Evolutionary conservation across 2,329 filamentous ascomycete species (phyloP).

Genomic region (Aspergillus floridensis): DNA sequence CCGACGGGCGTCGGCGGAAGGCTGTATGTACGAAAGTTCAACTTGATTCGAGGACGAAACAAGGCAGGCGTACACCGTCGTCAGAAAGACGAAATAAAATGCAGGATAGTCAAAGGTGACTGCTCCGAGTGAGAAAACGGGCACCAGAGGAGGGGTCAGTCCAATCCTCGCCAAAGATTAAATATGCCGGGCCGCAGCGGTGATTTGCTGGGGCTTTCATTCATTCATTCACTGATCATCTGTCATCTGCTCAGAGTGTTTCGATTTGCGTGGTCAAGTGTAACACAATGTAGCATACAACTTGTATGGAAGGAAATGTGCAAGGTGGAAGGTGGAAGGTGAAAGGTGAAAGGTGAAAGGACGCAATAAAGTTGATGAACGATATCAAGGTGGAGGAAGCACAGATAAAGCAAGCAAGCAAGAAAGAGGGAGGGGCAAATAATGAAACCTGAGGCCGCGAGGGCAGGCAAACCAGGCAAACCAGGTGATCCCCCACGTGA

Average conservation of each 20-base stretch:
- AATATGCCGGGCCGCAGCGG: background rate
- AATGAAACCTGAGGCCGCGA: conserved; percentile 5
- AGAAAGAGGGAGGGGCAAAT: conserved; percentile 11
- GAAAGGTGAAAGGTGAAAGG: background rate
- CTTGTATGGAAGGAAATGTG: background rate
- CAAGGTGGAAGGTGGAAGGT: background rate
- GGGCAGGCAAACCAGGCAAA: background rate
- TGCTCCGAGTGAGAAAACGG: background rate
- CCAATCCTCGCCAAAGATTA: background rate
- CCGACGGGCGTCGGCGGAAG: background rate
- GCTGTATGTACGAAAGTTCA: background rate
- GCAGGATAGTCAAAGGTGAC: background rate
- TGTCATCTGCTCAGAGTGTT: background rate
- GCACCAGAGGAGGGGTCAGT: background rate
- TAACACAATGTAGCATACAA: background rate
- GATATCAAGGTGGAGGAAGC: conserved; percentile 1
- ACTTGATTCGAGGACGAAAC: background rate
- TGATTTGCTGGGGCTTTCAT: background rate
- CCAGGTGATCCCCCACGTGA: conserved; percentile 8
- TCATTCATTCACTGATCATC: background rate
- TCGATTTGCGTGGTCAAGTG: background rate
- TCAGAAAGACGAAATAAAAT: background rate
- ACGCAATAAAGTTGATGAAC: conserved; percentile 2
- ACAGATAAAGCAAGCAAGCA: conserved; percentile 9
- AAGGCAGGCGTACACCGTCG: background rate